Evolutionary conservation across 805 yeast genomes (phyloP).

Genomic region (Pichia cabralensis): DNA sequence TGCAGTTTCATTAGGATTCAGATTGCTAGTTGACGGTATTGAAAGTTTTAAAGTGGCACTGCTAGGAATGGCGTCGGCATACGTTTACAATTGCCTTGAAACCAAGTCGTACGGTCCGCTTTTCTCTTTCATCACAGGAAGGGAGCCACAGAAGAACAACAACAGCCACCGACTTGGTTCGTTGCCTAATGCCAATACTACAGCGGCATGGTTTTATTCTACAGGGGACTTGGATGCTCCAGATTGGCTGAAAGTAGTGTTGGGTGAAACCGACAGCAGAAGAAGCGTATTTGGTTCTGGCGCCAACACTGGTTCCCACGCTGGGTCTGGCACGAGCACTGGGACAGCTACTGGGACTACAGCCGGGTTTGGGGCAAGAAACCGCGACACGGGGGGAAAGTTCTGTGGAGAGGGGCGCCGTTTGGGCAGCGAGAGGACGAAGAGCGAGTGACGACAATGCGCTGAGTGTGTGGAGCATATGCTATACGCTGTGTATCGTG

Average conservation of each 20-base stretch:
- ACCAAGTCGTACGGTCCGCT: conserved; percentile 44
- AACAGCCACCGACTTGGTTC: no score
- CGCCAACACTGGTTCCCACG: no score
- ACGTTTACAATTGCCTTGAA: conserved; percentile 52
- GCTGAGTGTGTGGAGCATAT: no score
- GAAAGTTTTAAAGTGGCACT: conserved; percentile 31
- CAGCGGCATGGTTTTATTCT: conserved; percentile 30
- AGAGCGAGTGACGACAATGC: no score
- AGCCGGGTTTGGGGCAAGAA: no score
- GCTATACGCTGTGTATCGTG: no score
- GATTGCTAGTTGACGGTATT: conserved; percentile 36
- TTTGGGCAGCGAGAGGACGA: no score
- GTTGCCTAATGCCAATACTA: conserved; percentile 23
- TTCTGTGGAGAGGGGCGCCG: background rate
- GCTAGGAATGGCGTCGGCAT: conserved; percentile 47
- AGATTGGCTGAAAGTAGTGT: conserved; percentile 26
- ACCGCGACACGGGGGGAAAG: no score
- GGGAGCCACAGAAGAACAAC: conserved; percentile 16
- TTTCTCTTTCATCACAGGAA: conserved; percentile 23
- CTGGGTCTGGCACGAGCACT: no score
- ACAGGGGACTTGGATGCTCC: conserved; percentile 54
- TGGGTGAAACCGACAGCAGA: no score
- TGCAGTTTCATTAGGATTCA: conserved; percentile 29
- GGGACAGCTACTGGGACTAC: no score
- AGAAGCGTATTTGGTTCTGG: no score